A percentile compares a stretch with the other conserved stretches of the same genome.
phyloP scores from a whole-genome alignment of 2,329 filamentous ascomycete species.

The Microcera coccophila region DNA sequence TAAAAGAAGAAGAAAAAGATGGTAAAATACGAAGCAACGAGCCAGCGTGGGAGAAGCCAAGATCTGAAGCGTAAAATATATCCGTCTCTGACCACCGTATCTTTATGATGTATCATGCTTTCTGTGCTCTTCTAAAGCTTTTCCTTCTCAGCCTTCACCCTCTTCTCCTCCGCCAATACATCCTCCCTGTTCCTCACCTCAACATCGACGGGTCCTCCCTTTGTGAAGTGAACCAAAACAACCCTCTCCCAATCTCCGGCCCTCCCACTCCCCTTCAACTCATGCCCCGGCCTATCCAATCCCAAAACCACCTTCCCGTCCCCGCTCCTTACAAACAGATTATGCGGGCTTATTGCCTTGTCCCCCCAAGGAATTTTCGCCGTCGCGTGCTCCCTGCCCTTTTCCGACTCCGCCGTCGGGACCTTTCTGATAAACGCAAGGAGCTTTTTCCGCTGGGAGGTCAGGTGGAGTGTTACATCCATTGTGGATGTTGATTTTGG shows the following conservation, averaged over 20 bases:
- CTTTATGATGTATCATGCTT: too few relatives aligned
- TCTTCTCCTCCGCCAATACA: slow-evolving; percentile 44
- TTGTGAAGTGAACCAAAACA: slow-evolving; percentile 52
- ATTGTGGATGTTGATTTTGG: slow-evolving; percentile 21
- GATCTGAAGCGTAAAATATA: too few relatives aligned
- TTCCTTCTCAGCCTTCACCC: slow-evolving; percentile 20
- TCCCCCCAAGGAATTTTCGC: slow-evolving; percentile 52
- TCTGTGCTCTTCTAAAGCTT: slow-evolving; percentile 31
- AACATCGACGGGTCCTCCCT: slow-evolving; percentile 49
- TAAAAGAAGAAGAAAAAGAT: too few relatives aligned
- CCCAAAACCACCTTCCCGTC: slow-evolving; percentile 51
- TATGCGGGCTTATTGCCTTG: slow-evolving; percentile 58
- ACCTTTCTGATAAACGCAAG: slow-evolving; percentile 48
- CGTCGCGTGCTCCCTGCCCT: slow-evolving; percentile 38
- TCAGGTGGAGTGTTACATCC: slow-evolving; percentile 35
- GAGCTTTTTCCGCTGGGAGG: slow-evolving; percentile 49
- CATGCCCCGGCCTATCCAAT: slow-evolving; percentile 55
- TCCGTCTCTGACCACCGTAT: too few relatives aligned
- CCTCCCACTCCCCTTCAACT: slow-evolving; percentile 45
- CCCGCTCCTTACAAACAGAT: slow-evolving; percentile 40
- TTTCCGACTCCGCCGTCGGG: slow-evolving; percentile 41
- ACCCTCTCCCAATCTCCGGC: slow-evolving; percentile 58
- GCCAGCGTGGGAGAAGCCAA: too few relatives aligned
- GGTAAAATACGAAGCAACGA: too few relatives aligned
- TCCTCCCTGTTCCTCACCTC: slow-evolving; percentile 51